phyloP scores from a whole-genome alignment of 2,329 filamentous ascomycete genomes.

The Microdochium paspali region DNA sequence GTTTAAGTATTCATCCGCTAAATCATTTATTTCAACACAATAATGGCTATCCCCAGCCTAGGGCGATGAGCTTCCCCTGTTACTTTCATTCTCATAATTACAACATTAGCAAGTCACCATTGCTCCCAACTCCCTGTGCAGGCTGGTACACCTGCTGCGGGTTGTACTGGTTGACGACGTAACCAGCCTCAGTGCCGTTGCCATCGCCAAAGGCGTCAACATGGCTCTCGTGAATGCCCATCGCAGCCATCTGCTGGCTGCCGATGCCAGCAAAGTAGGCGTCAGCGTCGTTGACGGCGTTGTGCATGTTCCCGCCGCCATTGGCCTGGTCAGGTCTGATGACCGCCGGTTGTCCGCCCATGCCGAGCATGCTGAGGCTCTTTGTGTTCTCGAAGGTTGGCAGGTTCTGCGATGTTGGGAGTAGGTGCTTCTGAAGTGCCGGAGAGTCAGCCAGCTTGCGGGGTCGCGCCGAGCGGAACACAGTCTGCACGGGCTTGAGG shows the following conservation, averaged over 20 bases:
- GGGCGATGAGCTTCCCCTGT: no score
- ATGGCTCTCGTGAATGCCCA: conserved; percentile 57
- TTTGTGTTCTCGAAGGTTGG: conserved; percentile 44
- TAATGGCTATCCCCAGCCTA: no score
- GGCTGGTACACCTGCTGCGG: conserved; percentile 69
- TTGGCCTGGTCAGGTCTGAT: conserved; percentile 31
- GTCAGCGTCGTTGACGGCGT: conserved; percentile 77
- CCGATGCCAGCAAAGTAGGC: conserved; percentile 80
- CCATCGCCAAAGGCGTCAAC: conserved; percentile 57
- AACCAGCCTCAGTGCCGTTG: conserved; percentile 41
- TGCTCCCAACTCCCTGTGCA: conserved; percentile 51
- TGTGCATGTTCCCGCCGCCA: conserved; percentile 41
- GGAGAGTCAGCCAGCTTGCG: conserved; percentile 73
- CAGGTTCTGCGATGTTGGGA: conserved; percentile 47
- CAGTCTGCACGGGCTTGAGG: conserved; percentile 92
- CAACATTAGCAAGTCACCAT: conserved; percentile 63
- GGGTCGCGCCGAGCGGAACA: conserved; percentile 83
- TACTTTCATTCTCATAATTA: no score
- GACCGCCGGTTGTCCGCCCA: conserved; percentile 40
- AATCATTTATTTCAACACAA: no score
- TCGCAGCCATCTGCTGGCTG: conserved; percentile 61
- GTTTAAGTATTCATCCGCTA: no score
- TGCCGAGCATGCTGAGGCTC: conserved; percentile 48
- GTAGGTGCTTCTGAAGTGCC: conserved; percentile 66
- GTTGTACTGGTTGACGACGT: conserved; percentile 75